Conservation (phyloP, 176 grass and related monocot species). For the Juncus inflexus region DNA sequence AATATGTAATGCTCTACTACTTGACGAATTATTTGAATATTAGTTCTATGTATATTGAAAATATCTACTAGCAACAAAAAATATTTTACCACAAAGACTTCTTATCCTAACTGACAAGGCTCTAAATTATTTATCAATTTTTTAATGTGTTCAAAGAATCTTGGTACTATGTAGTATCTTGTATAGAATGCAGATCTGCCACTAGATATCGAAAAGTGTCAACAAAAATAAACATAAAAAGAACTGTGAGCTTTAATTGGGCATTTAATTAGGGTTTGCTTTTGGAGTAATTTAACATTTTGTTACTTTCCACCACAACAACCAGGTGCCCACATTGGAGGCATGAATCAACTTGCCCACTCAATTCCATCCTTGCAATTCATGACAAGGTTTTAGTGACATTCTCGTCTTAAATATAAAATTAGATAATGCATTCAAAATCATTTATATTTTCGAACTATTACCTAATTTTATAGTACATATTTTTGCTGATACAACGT, state of each 20-base stretch:
- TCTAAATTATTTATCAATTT: not conserved
- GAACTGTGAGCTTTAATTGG: conserved; percentile 7
- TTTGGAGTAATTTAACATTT: conserved; percentile 4
- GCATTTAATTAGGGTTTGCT: not conserved
- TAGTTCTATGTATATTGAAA: no score
- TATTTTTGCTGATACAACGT: not conserved
- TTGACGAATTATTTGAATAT: no score
- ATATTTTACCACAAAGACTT: no score
- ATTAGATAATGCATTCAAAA: not conserved
- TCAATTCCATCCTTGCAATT: not conserved
- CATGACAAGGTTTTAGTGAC: not conserved
- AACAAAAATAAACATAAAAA: not conserved
- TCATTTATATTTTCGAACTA: not conserved
- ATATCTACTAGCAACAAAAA: no score
- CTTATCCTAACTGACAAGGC: not conserved
- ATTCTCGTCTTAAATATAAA: not conserved
- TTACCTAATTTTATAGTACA: not conserved
- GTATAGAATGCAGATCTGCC: not conserved
- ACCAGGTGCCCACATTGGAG: conserved; percentile 2
- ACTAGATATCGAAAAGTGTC: not conserved
- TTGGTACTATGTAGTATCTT: not conserved
- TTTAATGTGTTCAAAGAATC: not conserved
- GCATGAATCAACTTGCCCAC: conserved; percentile 13
- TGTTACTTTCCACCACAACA: conserved; percentile 24
- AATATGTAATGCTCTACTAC: no score